phyloP scores from a whole-genome alignment of 345 rosid species.

The Ricinus communis region DNA sequence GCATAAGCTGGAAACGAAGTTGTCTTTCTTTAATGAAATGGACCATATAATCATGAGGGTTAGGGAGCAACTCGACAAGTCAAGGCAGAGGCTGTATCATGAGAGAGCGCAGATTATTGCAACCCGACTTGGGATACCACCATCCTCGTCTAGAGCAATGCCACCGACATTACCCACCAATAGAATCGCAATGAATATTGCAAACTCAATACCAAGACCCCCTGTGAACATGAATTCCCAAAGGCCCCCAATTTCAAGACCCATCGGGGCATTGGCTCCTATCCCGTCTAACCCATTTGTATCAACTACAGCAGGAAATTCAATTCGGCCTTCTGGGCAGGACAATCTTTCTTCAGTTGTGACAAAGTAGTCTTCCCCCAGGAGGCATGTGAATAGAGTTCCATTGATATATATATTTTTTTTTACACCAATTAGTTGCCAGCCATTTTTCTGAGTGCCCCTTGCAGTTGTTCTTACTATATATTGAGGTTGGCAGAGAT shows the following conservation, averaged over 20 bases:
- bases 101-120: slow-evolving; percentile 95
- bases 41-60: slow-evolving; percentile 62
- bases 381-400: slow-evolving; percentile 21
- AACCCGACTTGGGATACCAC: slow-evolving; percentile 72
- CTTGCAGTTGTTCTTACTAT: background rate
- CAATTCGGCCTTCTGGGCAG: slow-evolving; percentile 47
- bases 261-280: slow-evolving; percentile 49
- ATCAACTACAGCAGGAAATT: slow-evolving; percentile 47
- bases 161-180: slow-evolving; percentile 58
- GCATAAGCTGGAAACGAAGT: slow-evolving; percentile 80
- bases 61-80: slow-evolving; percentile 88
- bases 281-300: slow-evolving; percentile 42
- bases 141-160: slow-evolving; percentile 57
- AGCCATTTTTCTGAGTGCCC: slow-evolving; percentile 30
- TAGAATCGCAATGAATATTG: slow-evolving; percentile 64
- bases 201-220: slow-evolving; percentile 63
- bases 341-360: slow-evolving; percentile 36
- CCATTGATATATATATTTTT: slow-evolving; percentile 14
- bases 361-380: slow-evolving; percentile 28
- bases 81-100: slow-evolving; percentile 81
- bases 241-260: slow-evolving; percentile 71
- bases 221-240: slow-evolving; percentile 57
- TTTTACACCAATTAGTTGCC: slow-evolving; percentile 2
- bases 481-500: background rate
- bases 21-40: slow-evolving; percentile 79